Base-by-base conservation (phyloP, 768 basidiomycete genomes). In the Postia placenta region DNA sequence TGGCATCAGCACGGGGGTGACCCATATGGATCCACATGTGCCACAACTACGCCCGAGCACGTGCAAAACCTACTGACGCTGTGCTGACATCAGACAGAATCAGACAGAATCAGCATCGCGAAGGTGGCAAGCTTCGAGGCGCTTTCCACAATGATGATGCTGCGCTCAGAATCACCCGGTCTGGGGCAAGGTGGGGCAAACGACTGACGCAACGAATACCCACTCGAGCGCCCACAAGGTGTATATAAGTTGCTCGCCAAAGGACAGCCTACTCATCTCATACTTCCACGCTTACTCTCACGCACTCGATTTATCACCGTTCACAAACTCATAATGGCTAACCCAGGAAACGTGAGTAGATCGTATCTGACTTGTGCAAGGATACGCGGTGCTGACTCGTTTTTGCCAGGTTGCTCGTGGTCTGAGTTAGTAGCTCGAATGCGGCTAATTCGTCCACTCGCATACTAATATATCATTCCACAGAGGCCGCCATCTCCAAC, bases 401-500 rank as follows among this genome's bases (percentile, higher is more conserved):
- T 23, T 9, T 36, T 26, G 19, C n/a, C 28, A 55, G 53, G 50
- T 55, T 27, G 54, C 54, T 28, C 54, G 54, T 30, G 54, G 54
- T 38, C 47, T 55, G 25, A 55, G 53, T 55, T 6, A 48, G 49
- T 26, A 30, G 4, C 27, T 5, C 12, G 3, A 17, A 14, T 22
- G 14, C 12, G 7, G 26, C 22, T 0, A 17, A 9, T 12, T 17
- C 35, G 36, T 5, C 7, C 7, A 33, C 45, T 47, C 42, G 23
- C 17, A 12, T 47, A 22, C 25, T 39, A 7, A 40, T 22, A n/a
- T n/a, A 17, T 19, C 20, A n/a, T 28, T 23, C n/a, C 23, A 2
- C 28, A 51, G 50, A 79, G 57, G 78, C 79, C n/a, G 67, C 78
- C 11, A 67, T 80, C 3, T 67, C 71, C 55, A 81, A 82, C 56